Conservation (phyloP, 768 basidiomycete species). For the Leccinum aurantiacum region DNA sequence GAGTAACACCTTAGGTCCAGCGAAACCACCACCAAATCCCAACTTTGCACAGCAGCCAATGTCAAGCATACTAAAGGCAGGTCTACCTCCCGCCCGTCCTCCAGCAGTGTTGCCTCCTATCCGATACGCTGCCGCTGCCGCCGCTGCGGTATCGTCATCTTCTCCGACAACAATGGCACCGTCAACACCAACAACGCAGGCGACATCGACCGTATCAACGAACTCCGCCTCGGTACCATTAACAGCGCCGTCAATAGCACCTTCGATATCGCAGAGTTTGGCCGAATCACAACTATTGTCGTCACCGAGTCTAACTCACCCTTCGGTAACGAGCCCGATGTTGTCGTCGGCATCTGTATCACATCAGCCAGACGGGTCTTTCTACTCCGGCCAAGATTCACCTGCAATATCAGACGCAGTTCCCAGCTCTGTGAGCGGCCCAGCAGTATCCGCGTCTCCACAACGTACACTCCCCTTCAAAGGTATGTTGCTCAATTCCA, state of each 20-base stretch:
- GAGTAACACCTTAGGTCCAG: constrained; percentile 14
- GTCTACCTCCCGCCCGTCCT: constrained; percentile 55
- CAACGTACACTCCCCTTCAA: constrained; percentile 46
- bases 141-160: constrained; percentile 37
- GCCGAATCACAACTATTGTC: constrained; percentile 46
- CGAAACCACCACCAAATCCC: constrained; percentile 75
- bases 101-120: constrained; percentile 70
- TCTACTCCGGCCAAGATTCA: constrained; percentile 70
- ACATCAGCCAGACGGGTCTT: constrained; percentile 65
- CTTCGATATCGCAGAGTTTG: constrained; percentile 34
- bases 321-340: constrained; percentile 79
- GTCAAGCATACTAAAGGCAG: constrained; percentile 72
- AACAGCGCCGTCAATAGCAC: constrained; percentile 38
- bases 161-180: constrained; percentile 24
- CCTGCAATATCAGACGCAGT: constrained; percentile 72
- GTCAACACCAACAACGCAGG: constrained; percentile 35
- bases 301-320: constrained; percentile 85
- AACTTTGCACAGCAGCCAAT: constrained; percentile 82
- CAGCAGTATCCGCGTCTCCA: constrained; percentile 61
- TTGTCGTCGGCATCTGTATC: constrained; percentile 67
- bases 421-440: constrained; percentile 43
- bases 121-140: constrained; percentile 90
- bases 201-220: constrained; percentile 35
- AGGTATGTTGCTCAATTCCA: constrained; percentile 39
- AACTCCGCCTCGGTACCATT: constrained; percentile 40